These are phyloP conservation scores for Gentiana macrophylla DNA, from an alignment of 257 asterid species.

Conservation along the genomic window DNA sequence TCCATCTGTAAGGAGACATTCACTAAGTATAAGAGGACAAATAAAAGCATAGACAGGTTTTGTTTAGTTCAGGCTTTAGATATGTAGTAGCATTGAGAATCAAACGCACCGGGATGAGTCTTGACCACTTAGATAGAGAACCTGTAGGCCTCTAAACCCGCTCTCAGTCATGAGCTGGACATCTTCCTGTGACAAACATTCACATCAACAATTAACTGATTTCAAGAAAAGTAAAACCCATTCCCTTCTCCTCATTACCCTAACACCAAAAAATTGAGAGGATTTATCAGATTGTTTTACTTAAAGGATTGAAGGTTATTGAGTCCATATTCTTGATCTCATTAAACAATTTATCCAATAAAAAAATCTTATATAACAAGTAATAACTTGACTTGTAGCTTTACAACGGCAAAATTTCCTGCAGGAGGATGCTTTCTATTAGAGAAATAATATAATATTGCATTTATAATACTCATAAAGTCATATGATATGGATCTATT, in stretches of 20 bases:
- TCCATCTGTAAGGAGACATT: conserved; percentile 14
- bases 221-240: not conserved
- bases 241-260: not conserved
- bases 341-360: no score
- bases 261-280: not conserved
- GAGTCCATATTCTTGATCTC: no score
- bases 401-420: no score
- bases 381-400: no score
- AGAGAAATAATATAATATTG: no score
- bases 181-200: conserved; percentile 17
- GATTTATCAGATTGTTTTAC: no score
- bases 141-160: conserved; percentile 17
- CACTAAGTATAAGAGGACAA: not conserved
- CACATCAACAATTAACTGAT: not conserved
- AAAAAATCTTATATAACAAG: no score
- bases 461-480: no score
- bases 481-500: no score
- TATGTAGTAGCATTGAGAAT: not conserved
- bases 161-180: conserved; percentile 14
- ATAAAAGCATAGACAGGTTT: not conserved
- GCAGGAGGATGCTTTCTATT: no score
- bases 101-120: conserved; percentile 20
- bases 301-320: no score
- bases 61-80: not conserved
- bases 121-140: conserved; percentile 25